These are phyloP conservation scores for Vaccinium corymbosum DNA, from an alignment of 148 eudicot species.

Conservation along the genomic window DNA sequence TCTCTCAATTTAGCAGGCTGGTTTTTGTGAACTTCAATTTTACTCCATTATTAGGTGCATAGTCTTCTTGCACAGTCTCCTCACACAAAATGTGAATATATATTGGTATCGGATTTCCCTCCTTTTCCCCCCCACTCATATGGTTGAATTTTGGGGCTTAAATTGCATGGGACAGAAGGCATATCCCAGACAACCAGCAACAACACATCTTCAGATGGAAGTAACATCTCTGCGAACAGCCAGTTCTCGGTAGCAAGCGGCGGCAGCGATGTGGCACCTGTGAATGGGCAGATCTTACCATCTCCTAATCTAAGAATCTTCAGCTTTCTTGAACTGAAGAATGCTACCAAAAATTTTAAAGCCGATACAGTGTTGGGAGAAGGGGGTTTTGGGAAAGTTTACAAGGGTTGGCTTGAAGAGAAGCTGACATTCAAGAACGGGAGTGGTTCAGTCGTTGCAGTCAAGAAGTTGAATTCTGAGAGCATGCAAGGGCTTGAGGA, in stretches of 20 bases:
- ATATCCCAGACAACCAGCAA: slow-evolving; percentile 4
- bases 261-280: slow-evolving; percentile 25
- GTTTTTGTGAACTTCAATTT: neutral
- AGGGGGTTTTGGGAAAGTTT: slow-evolving; percentile 87
- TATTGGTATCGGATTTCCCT: neutral
- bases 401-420: slow-evolving; percentile 75
- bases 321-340: slow-evolving; percentile 50
- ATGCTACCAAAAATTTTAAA: slow-evolving; percentile 59
- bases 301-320: slow-evolving; percentile 49
- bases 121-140: neutral
- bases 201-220: slow-evolving; percentile 25
- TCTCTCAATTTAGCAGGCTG: neutral
- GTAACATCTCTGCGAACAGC: slow-evolving; percentile 47
- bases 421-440: slow-evolving; percentile 23
- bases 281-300: slow-evolving; percentile 48
- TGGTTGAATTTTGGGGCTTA: neutral
- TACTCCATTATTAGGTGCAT: too few relatives aligned
- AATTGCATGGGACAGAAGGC: neutral
- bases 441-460: slow-evolving; percentile 54
- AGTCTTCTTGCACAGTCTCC: neutral
- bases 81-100: neutral
- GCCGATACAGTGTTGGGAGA: slow-evolving; percentile 65
- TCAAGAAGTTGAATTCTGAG: slow-evolving; percentile 78
- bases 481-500: slow-evolving; percentile 83
- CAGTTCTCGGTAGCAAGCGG: slow-evolving; percentile 45